phyloP scores from a whole-genome alignment of 2,329 filamentous ascomycete genomes.

The Pseudogymnoascus sp. region DNA sequence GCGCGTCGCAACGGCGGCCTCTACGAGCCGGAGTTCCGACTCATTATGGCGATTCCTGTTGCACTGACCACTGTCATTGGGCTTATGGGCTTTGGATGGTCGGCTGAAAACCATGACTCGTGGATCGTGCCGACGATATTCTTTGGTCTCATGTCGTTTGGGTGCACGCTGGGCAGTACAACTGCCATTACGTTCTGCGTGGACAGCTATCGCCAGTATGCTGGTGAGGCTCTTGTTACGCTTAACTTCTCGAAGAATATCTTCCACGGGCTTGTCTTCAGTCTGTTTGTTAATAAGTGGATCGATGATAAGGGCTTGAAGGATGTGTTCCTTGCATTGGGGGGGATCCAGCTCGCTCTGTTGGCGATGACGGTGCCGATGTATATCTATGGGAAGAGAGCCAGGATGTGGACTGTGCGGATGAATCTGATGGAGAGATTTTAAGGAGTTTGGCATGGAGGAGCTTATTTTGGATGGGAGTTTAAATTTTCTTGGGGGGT shows the following conservation, averaged over 20 bases:
- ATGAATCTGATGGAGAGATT: conserved; percentile 79
- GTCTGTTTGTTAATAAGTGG: conserved; percentile 83
- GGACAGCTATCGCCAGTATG: conserved; percentile 87
- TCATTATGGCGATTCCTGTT: conserved; percentile 81
- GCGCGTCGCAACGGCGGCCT: conserved; percentile 80
- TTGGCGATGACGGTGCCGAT: conserved; percentile 75
- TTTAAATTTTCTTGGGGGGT: not conserved
- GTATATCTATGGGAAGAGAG: conserved; percentile 60
- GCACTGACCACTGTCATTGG: conserved; percentile 72
- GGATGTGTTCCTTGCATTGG: conserved; percentile 72
- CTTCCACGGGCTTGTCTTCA: conserved; percentile 81
- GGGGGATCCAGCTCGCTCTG: conserved; percentile 73
- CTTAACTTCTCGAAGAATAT: conserved; percentile 94
- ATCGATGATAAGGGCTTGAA: conserved; percentile 66
- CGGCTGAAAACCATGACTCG: conserved; percentile 60
- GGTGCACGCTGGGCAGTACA: conserved; percentile 81
- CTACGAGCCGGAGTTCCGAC: conserved; percentile 88
- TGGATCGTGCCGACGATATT: conserved; percentile 94
- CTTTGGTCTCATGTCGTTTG: conserved; percentile 87
- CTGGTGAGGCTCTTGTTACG: conserved; percentile 87
- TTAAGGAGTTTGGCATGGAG: conserved; percentile 18
- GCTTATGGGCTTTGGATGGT: conserved; percentile 96
- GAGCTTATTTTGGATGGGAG: not conserved
- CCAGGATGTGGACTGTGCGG: conserved; percentile 87
- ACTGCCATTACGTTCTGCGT: conserved; percentile 92